Percentiles rank a stretch among this genome's conserved stretches.
Evolutionary conservation across 2,329 filamentous ascomycete genomes (phyloP).

Genomic region (Talaromyces rugulosus): DNA sequence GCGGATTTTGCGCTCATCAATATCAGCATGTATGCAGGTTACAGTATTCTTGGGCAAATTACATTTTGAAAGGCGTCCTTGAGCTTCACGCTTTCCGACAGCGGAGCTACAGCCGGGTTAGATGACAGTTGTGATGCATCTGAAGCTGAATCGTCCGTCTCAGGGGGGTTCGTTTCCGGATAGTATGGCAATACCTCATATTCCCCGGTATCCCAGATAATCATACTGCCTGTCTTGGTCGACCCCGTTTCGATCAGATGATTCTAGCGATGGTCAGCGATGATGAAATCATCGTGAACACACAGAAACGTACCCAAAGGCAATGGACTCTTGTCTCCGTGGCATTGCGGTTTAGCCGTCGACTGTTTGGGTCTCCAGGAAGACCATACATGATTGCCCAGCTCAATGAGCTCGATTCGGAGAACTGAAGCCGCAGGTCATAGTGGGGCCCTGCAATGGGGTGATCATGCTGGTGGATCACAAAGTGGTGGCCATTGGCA

Average conservation of each 20-base stretch:
- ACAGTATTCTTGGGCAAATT: background rate
- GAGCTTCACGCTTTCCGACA: constrained; percentile 43
- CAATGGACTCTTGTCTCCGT: constrained; percentile 61
- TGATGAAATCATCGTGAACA: background rate
- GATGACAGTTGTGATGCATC: constrained; percentile 15
- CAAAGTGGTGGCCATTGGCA: constrained; percentile 53
- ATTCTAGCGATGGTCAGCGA: constrained; percentile 39
- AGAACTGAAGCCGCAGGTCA: constrained; percentile 67
- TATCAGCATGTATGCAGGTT: background rate
- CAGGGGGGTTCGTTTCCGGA: constrained; percentile 26
- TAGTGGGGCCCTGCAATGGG: constrained; percentile 65
- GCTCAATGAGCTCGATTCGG: constrained; percentile 60
- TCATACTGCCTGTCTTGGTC: constrained; percentile 51
- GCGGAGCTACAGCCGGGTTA: background rate
- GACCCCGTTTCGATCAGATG: constrained; percentile 59
- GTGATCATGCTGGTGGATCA: constrained; percentile 71
- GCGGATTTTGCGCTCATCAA: constrained; percentile 50
- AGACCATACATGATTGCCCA: constrained; percentile 62
- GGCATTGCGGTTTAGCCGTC: constrained; percentile 54
- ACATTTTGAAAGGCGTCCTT: constrained; percentile 48
- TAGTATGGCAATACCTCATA: constrained; percentile 52
- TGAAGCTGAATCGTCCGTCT: constrained; percentile 32
- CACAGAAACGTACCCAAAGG: constrained; percentile 46
- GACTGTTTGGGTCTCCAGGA: constrained; percentile 55
- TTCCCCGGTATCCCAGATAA: constrained; percentile 61